Evolutionary conservation across 2,329 filamentous ascomycete genomes (phyloP).

Genomic region (Aspergillus sp.): DNA sequence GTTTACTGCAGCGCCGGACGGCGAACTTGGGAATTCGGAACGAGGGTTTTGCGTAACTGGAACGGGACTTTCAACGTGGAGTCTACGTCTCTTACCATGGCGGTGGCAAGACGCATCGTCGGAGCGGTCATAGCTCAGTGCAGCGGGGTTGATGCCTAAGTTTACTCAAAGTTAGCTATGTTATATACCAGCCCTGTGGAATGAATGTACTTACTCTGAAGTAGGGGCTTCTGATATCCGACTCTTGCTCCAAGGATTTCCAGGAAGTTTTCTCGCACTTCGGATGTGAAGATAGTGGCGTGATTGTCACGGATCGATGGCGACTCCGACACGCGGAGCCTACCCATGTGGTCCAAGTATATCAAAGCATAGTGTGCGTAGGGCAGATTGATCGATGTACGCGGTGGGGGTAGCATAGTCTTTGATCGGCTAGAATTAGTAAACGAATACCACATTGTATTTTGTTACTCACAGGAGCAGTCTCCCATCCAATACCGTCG

Average conservation of each 20-base stretch:
- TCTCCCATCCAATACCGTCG: slow-evolving; percentile 32
- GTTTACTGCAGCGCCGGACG: slow-evolving; percentile 23
- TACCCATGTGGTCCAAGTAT: slow-evolving; percentile 37
- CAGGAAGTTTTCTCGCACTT: slow-evolving; percentile 39
- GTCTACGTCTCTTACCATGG: slow-evolving; percentile 34
- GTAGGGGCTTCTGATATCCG: slow-evolving; percentile 29
- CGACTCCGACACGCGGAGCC: slow-evolving; percentile 36
- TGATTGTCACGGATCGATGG: slow-evolving; percentile 34
- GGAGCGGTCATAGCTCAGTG: slow-evolving; percentile 18
- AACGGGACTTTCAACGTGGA: slow-evolving; percentile 19
- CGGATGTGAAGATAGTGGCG: slow-evolving; percentile 34
- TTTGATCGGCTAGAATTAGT: slow-evolving; percentile 14
- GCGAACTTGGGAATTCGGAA: slow-evolving; percentile 24
- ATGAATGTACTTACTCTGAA: slow-evolving; percentile 28
- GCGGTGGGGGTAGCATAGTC: slow-evolving; percentile 31
- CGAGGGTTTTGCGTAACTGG: slow-evolving; percentile 23
- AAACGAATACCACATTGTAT: not conserved
- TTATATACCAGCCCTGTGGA: too few species aligned
- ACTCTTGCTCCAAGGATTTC: slow-evolving; percentile 35
- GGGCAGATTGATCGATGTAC: slow-evolving; percentile 30
- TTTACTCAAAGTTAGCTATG: not conserved
- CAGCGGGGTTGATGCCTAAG: slow-evolving; percentile 21
- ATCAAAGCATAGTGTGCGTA: slow-evolving; percentile 40
- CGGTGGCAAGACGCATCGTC: slow-evolving; percentile 20
- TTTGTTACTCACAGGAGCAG: slow-evolving; percentile 29